A percentile compares a stretch with the other conserved stretches of the same genome.
Conservation (phyloP, 768 basidiomycete genomes). For the Lactifluus volemus region DNA sequence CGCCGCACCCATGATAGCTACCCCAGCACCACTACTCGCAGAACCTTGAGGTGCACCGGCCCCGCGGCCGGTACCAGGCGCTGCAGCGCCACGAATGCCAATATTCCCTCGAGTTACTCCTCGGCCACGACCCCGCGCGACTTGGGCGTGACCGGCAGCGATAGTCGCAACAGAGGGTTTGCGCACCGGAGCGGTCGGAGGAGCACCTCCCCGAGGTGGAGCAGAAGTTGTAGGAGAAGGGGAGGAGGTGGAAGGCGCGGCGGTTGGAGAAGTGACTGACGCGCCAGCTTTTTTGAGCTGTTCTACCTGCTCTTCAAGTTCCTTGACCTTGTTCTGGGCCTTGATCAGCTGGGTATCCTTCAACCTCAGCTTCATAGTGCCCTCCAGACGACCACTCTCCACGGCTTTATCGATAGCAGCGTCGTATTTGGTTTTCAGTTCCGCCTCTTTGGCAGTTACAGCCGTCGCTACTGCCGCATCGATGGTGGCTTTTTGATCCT, state of each 20-base stretch:
- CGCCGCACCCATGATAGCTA: slow-evolving; percentile 19
- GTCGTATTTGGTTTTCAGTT: slow-evolving; percentile 37
- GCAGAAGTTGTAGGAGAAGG: slow-evolving; percentile 23
- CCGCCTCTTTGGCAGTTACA: slow-evolving; percentile 40
- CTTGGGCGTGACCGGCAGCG: not conserved
- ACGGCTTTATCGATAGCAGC: slow-evolving; percentile 56
- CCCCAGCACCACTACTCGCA: not conserved
- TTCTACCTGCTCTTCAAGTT: slow-evolving; percentile 54
- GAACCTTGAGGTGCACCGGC: not conserved
- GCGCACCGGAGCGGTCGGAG: not conserved
- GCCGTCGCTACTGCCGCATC: slow-evolving; percentile 42
- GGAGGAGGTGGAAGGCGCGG: slow-evolving; percentile 24
- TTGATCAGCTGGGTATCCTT: slow-evolving; percentile 65
- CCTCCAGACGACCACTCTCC: slow-evolving; percentile 62
- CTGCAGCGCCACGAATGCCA: slow-evolving; percentile 16
- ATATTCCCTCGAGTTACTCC: slow-evolving; percentile 5
- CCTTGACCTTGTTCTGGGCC: slow-evolving; percentile 54
- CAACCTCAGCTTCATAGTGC: slow-evolving; percentile 49
- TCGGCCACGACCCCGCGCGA: slow-evolving; percentile 17
- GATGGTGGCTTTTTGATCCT: slow-evolving; percentile 38
- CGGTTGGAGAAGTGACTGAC: slow-evolving; percentile 5
- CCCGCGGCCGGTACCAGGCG: slow-evolving; percentile 5
- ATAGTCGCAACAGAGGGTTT: not conserved
- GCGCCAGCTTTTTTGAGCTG: slow-evolving; percentile 44
- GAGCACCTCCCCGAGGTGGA: slow-evolving; percentile 9